Evolutionary conservation across 768 basidiomycete species (phyloP).

Genomic region (Leucosporidium yakuticum): DNA sequence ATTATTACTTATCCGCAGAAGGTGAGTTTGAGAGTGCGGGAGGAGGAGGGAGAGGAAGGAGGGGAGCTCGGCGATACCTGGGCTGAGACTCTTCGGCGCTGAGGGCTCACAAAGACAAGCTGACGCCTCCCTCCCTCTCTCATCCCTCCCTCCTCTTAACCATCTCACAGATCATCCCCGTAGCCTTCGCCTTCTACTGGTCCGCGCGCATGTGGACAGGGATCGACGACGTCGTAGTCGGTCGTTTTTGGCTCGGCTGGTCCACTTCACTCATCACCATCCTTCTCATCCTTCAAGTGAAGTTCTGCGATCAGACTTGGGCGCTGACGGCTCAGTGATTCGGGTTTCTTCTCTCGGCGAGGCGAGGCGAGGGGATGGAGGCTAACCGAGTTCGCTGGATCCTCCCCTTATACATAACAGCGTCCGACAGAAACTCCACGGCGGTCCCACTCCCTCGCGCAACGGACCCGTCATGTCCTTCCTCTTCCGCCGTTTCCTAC

Average conservation of each 20-base stretch:
- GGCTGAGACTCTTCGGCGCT: not conserved
- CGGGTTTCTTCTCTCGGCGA: not conserved
- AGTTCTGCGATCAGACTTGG: conserved; percentile 9
- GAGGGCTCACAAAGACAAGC: not conserved
- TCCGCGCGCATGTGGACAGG: conserved; percentile 16
- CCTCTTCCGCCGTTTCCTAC: no score
- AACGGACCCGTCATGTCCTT: no score
- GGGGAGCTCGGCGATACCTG: no score
- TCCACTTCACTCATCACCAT: conserved; percentile 7
- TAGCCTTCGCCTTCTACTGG: conserved; percentile 21
- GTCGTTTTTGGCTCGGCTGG: conserved; percentile 19
- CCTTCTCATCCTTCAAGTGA: conserved; percentile 17
- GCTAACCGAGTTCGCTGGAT: no score
- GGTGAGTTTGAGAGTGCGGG: not conserved
- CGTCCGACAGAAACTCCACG: no score
- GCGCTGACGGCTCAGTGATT: conserved; percentile 4
- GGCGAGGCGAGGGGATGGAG: no score
- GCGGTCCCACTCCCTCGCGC: no score
- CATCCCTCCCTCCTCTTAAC: not conserved
- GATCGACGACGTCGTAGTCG: conserved; percentile 1
- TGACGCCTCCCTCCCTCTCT: not conserved
- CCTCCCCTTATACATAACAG: no score
- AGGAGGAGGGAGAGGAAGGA: no score
- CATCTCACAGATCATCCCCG: conserved; percentile 13
- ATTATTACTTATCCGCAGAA: not conserved